These are phyloP conservation scores for Botryotinia convoluta DNA, from an alignment of 2,329 filamentous ascomycete genomes.

Conservation along the genomic window DNA sequence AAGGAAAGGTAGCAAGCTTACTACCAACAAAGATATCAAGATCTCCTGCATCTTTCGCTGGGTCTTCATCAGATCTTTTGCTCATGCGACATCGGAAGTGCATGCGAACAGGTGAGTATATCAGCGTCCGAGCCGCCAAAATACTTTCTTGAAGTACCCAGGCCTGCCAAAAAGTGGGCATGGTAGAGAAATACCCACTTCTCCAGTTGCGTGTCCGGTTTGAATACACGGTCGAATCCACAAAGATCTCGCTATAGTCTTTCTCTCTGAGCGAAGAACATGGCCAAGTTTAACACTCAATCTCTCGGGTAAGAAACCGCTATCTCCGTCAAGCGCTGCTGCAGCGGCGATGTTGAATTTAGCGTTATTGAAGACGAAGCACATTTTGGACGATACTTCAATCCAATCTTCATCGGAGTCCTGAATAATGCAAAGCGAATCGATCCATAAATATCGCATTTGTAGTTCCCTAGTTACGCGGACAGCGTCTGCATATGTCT, in stretches of 20 bases:
- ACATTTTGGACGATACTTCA: not conserved
- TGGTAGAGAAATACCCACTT: too few relatives aligned
- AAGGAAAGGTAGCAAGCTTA: not conserved
- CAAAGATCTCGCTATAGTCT: not conserved
- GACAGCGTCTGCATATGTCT: not conserved
- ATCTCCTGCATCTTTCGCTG: not conserved
- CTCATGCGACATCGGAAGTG: not conserved
- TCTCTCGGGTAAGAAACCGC: not conserved
- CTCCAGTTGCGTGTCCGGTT: not conserved
- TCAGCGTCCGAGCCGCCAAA: not conserved
- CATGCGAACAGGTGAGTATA: not conserved
- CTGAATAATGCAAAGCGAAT: conserved; percentile 1
- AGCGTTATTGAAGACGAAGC: not conserved
- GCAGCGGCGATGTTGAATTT: not conserved
- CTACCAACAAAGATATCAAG: not conserved
- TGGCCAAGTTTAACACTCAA: not conserved
- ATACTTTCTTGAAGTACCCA: conserved; percentile 10
- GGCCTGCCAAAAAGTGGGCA: not conserved
- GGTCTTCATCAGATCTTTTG: not conserved
- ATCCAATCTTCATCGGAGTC: conserved; percentile 4
- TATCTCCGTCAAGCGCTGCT: not conserved
- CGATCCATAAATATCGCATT: conserved; percentile 1
- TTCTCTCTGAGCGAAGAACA: not conserved
- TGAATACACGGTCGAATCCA: not conserved
- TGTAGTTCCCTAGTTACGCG: not conserved